These are phyloP conservation scores for Trametes cingulata DNA, from an alignment of 768 basidiomycete genomes.

Conservation along the genomic window DNA sequence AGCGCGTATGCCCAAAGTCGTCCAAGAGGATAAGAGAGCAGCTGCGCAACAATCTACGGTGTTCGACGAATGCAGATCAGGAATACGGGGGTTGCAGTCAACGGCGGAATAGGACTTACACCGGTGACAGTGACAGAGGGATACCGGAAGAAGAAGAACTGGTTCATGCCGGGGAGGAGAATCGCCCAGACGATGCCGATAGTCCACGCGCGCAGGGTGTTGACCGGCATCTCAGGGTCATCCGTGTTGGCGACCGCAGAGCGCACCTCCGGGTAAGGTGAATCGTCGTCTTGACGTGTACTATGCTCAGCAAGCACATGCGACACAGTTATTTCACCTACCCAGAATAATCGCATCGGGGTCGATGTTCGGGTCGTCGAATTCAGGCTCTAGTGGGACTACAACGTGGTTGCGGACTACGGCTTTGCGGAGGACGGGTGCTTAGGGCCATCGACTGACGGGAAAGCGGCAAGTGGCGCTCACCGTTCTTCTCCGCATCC, in stretches of 20 bases:
- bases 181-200: conserved; percentile 51
- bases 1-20: conserved; percentile 55
- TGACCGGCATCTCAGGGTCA: conserved; percentile 42
- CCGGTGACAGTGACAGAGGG: conserved; percentile 42
- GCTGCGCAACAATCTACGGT: conserved; percentile 59
- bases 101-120: conserved; percentile 20
- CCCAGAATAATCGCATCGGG: conserved; percentile 27
- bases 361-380: conserved; percentile 39
- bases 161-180: conserved; percentile 74
- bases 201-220: conserved; percentile 40
- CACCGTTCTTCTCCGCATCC: conserved; percentile 24
- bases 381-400: conserved; percentile 20
- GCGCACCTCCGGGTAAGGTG: conserved; percentile 55
- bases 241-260: conserved; percentile 52
- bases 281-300: conserved; percentile 41
- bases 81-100: background rate
- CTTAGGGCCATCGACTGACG: background rate
- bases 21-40: conserved; percentile 67
- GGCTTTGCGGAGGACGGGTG: background rate
- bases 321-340: background rate
- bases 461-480: background rate
- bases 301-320: background rate
- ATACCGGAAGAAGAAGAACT: conserved; percentile 75
- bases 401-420: background rate
- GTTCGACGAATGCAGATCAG: background rate